phyloP scores from a whole-genome alignment of 306 rosid genomes.

The Rosa multiflora region DNA sequence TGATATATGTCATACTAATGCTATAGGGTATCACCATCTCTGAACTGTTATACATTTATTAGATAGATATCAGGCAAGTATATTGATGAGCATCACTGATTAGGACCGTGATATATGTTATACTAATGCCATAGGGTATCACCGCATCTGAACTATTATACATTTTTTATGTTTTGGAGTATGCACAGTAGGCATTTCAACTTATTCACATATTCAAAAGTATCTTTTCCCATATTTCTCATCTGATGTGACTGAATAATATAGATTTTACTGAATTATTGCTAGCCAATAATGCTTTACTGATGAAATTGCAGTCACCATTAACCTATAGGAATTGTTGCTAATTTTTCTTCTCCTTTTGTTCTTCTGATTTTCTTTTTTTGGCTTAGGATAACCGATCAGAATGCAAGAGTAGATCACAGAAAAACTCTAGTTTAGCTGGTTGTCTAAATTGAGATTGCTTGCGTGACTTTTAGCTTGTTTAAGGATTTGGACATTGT shows the following conservation, averaged over 20 bases:
- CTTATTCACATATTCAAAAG: neutral
- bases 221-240: neutral
- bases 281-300: neutral
- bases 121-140: neutral
- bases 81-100: neutral
- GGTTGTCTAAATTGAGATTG: neutral
- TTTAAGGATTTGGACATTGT: neutral
- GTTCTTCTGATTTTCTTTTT: neutral
- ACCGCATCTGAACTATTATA: neutral
- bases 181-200: neutral
- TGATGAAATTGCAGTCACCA: neutral
- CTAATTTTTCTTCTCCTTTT: neutral
- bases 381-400: neutral
- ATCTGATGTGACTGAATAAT: neutral
- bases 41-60: neutral
- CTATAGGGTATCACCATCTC: neutral
- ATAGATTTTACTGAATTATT: neutral
- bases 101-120: neutral
- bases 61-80: neutral
- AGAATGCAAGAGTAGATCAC: neutral
- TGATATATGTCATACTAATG: neutral
- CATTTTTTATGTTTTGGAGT: neutral
- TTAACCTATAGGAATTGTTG: neutral
- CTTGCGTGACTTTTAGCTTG: slow-evolving; percentile 4
- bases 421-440: neutral